Evolutionary conservation across 1,284 basidiomycete genomes (phyloP).

Genomic region (Puccinia triticina): DNA sequence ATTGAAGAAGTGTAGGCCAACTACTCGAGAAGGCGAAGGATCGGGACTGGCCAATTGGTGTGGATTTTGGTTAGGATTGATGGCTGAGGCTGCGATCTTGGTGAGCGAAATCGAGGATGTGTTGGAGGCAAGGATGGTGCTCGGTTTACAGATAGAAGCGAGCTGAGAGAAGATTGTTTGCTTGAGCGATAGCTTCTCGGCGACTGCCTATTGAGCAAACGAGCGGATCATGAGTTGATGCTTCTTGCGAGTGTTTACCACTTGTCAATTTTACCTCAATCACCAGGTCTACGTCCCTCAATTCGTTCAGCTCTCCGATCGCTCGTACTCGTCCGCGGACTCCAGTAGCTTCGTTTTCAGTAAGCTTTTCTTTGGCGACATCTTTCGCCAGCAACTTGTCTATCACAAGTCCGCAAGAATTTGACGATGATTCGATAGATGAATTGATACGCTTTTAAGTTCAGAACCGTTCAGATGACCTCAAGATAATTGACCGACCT

Average conservation of each 20-base stretch:
- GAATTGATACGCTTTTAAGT: neutral
- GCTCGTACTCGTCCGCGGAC: conserved; percentile 70
- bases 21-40: conserved; percentile 69
- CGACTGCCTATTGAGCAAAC: conserved; percentile 63
- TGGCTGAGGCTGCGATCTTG: conserved; percentile 80
- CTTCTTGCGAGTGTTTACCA: neutral
- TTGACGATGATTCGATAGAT: conserved; percentile 1
- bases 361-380: conserved; percentile 78
- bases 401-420: conserved; percentile 24
- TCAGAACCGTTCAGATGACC: neutral
- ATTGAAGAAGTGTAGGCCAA: conserved; percentile 77
- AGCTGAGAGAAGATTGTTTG: conserved; percentile 75
- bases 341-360: conserved; percentile 71
- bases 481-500: conserved; percentile 12
- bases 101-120: conserved; percentile 93
- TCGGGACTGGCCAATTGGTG: conserved; percentile 62
- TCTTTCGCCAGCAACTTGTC: conserved; percentile 83
- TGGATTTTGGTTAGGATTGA: conserved; percentile 53
- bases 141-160: conserved; percentile 70
- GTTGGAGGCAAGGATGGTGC: conserved; percentile 85
- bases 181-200: conserved; percentile 82
- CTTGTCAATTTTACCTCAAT: conserved; percentile 70
- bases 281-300: conserved; percentile 82
- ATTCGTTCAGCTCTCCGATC: conserved; percentile 65
- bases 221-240: neutral